Conservation (phyloP, 352 stramenopile species). For the Globisporangium takayamanum region DNA sequence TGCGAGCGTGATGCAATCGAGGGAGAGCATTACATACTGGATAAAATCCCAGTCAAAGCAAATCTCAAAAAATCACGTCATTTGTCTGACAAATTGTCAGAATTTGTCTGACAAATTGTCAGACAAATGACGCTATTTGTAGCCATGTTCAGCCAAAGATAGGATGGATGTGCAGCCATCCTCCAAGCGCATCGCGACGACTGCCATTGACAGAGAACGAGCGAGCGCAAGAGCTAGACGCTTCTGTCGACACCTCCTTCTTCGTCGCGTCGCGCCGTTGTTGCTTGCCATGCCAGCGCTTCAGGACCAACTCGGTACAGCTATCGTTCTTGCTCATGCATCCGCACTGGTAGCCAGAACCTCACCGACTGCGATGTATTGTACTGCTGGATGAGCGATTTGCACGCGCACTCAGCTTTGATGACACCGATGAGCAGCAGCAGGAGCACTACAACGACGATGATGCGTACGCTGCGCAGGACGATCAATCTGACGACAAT, state of each 20-base stretch:
- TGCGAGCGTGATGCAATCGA: too few species aligned
- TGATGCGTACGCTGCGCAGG: neutral
- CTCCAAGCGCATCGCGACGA: too few species aligned
- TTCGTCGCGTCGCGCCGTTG: neutral
- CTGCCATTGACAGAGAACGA: too few species aligned
- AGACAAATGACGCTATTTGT: too few species aligned
- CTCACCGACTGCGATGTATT: neutral
- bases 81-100: too few species aligned
- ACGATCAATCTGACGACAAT: constrained; percentile 8
- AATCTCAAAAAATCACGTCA: too few species aligned
- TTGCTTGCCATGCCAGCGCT: constrained; percentile 25
- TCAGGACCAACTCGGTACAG: constrained; percentile 34
- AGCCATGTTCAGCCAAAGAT: too few species aligned
- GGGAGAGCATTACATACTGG: too few species aligned
- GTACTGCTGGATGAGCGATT: constrained; percentile 35
- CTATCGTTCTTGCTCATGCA: neutral
- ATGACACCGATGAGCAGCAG: constrained; percentile 16
- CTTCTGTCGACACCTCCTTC: neutral
- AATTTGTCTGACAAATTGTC: too few species aligned
- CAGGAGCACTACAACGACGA: constrained; percentile 19
- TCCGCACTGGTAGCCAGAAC: neutral
- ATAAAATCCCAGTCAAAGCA: too few species aligned
- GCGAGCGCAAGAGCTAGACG: too few species aligned
- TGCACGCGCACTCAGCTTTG: constrained; percentile 26
- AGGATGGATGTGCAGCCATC: too few species aligned